phyloP scores from a whole-genome alignment of 2,329 filamentous ascomycete species.

The Aspergillus novofumigatus region DNA sequence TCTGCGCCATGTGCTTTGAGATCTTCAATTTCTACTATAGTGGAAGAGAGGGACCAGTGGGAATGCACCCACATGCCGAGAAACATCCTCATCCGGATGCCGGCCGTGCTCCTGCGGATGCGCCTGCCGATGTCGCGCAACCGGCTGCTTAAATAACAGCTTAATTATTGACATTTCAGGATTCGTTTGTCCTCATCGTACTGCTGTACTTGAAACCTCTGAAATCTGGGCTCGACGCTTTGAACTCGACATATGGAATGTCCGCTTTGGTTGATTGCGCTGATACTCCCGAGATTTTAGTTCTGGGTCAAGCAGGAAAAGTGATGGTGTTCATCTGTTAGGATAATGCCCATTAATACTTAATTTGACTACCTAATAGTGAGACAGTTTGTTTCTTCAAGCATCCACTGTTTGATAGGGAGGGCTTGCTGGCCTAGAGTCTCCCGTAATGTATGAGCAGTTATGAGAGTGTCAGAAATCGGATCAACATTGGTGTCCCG shows the following conservation, averaged over 20 bases:
- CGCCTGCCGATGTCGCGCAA: neutral
- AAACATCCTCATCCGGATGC: neutral
- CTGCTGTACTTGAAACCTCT: neutral
- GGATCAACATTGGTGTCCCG: too few relatives aligned
- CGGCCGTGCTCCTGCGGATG: neutral
- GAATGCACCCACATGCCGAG: neutral
- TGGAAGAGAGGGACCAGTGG: neutral
- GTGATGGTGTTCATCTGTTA: neutral
- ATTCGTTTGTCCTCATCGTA: too few relatives aligned
- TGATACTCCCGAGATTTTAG: neutral
- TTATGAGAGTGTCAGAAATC: too few relatives aligned
- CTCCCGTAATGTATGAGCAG: too few relatives aligned
- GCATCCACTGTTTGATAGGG: neutral
- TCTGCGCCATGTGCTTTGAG: constrained; percentile 14
- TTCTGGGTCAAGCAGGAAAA: too few relatives aligned
- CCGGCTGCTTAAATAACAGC: too few relatives aligned
- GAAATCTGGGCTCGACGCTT: neutral
- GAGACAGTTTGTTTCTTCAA: too few relatives aligned
- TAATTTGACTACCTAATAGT: neutral
- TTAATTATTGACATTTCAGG: too few relatives aligned
- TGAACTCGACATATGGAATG: too few relatives aligned
- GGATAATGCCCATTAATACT: neutral
- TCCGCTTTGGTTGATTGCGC: neutral
- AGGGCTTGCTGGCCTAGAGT: constrained; percentile 41
- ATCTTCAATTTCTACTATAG: constrained; percentile 10